These are phyloP conservation scores for Stipa capillata DNA, from an alignment of 176 grass and related monocot genomes.

Conservation along the genomic window DNA sequence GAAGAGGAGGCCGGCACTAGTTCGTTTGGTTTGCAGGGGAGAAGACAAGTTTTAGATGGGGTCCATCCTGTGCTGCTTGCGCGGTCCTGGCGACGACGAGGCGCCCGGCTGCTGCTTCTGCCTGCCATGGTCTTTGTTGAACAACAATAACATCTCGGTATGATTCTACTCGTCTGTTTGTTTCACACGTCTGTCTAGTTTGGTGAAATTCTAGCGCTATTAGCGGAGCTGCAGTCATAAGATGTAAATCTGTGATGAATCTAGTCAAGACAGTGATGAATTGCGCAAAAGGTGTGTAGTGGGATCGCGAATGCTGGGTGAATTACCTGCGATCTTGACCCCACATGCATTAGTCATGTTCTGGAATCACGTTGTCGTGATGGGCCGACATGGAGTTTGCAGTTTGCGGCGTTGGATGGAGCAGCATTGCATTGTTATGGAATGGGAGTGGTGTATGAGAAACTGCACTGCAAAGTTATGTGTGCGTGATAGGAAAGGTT, in stretches of 20 bases:
- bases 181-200: background rate
- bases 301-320: background rate
- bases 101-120: slow-evolving; percentile 25
- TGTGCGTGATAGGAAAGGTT: background rate
- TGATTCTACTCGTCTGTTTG: background rate
- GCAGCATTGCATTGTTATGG: background rate
- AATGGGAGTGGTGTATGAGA: background rate
- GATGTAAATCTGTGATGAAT: background rate
- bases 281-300: background rate
- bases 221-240: background rate
- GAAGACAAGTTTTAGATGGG: slow-evolving; percentile 38
- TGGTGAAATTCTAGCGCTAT: background rate
- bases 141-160: slow-evolving; percentile 25
- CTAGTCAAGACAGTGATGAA: background rate
- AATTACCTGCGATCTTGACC: background rate
- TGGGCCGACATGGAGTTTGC: background rate
- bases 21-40: background rate
- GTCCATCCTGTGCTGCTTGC: slow-evolving; percentile 42
- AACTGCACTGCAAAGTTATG: background rate
- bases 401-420: background rate
- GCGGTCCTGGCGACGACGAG: slow-evolving; percentile 4
- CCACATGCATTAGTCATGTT: background rate
- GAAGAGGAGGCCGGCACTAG: background rate
- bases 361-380: background rate
- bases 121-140: slow-evolving; percentile 37